Base-by-base conservation (phyloP, 306 rosid species). In the Glycine tomentella region DNA sequence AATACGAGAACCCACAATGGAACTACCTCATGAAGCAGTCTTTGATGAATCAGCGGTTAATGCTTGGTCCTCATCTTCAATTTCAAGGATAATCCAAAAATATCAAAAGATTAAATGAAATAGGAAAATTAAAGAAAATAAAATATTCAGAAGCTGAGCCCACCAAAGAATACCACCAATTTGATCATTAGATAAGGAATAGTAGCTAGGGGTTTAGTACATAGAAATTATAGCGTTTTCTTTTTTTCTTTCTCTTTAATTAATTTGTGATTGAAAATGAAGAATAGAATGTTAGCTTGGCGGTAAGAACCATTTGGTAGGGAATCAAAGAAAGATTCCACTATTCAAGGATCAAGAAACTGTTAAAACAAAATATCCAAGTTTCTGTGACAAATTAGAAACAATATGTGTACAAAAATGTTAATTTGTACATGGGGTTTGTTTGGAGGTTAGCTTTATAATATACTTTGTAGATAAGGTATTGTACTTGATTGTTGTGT, bases 41-140 rank as follows among this genome's bases (percentile, higher is more conserved):
- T 6, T 42, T 82, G 74, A 67, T 86, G 83, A 90, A 86, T 52
- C 91, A 87, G 53, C 90, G 82, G 34, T 82, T 87, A 65, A 73
- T 90, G 52, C 70, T 84, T 61, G 87, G 88, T 72, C 90, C 90
- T 82, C 90, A 87, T 63, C 83, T 73, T 66, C 83, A 79, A 65
- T 90, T 84, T 50, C 89, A 84, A 64, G 84, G 88, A 63, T 84
- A 61, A 80, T 59, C 61, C 48, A 69, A 66, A 38, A 6, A 2
- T 63, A 33, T 7, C 13, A 11, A 85, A 58, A 38, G 17, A 9
- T 9, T 51, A 44, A 68, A 11, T 11, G 44, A 76, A 65, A 44
- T 58, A 66, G 45, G 57, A 31, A 56, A 45, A 33, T 9, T 14
- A 9, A 56, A 15, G 14, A 20, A 20, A 20, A 20, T 3, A 9